A percentile compares a stretch with the other conserved stretches of the same genome.
phyloP scores from a whole-genome alignment of 2,329 filamentous ascomycete species.

The Exophiala mesophila region DNA sequence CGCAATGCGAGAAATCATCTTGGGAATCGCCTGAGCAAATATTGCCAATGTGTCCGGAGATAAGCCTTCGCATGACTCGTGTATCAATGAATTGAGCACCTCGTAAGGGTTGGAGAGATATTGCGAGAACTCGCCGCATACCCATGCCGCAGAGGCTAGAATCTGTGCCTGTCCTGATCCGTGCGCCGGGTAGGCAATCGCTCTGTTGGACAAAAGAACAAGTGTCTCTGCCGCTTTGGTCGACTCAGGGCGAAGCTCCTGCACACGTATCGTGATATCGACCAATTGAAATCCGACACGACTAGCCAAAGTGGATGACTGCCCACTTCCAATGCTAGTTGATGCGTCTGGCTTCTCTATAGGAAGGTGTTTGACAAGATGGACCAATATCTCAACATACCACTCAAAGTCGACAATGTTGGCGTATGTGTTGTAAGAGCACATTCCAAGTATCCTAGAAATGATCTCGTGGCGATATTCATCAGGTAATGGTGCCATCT shows the following conservation, averaged over 20 bases:
- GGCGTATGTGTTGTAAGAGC: constrained; percentile 79
- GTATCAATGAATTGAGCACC: constrained; percentile 68
- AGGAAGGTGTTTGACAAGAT: constrained; percentile 51
- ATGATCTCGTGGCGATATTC: constrained; percentile 85
- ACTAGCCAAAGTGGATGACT: constrained; percentile 27
- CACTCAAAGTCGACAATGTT: constrained; percentile 90
- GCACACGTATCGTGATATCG: constrained; percentile 88
- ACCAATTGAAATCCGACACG: constrained; percentile 77
- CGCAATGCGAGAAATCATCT: constrained; percentile 71
- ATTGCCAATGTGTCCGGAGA: constrained; percentile 67
- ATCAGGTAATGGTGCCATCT: constrained; percentile 64
- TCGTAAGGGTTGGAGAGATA: constrained; percentile 66
- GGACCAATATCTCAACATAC: constrained; percentile 87
- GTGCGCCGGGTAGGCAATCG: constrained; percentile 52
- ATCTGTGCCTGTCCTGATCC: constrained; percentile 55
- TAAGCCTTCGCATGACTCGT: constrained; percentile 55
- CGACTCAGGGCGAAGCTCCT: constrained; percentile 72
- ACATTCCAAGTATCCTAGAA: constrained; percentile 78
- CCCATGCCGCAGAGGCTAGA: constrained; percentile 73
- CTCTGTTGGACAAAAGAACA: constrained; percentile 56
- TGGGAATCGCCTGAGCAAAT: constrained; percentile 78
- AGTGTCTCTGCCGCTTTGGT: constrained; percentile 74
- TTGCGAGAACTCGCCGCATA: constrained; percentile 82
- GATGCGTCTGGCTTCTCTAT: constrained; percentile 6
- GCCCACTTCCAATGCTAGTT: constrained; percentile 24